Percentiles rank a stretch among this genome's conserved stretches.
phyloP scores from a whole-genome alignment of 2,329 filamentous ascomycete genomes.

The Biscogniauxia sp. region DNA sequence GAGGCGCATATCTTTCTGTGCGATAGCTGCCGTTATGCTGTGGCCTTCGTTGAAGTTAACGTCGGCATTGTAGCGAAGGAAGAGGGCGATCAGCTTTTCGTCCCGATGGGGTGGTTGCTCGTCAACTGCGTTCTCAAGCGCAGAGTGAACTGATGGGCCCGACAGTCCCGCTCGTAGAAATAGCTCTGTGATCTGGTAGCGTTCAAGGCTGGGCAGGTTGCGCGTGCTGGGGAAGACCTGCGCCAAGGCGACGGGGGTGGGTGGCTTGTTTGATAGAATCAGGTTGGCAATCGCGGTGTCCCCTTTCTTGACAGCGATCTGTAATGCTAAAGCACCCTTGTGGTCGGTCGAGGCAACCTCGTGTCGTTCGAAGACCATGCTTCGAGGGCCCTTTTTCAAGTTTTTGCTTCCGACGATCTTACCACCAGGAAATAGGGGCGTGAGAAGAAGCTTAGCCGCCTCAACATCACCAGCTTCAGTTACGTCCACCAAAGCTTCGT shows the following conservation, averaged over 20 bases:
- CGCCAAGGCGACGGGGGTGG: slow-evolving; percentile 46
- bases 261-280: slow-evolving; percentile 45
- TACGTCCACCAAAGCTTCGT: slow-evolving; percentile 51
- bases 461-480: slow-evolving; percentile 46
- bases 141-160: slow-evolving; percentile 45
- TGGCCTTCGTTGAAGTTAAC: slow-evolving; percentile 53
- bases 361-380: slow-evolving; percentile 41
- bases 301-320: slow-evolving; percentile 45
- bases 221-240: slow-evolving; percentile 48
- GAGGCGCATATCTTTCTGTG: slow-evolving; percentile 45
- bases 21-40: slow-evolving; percentile 47
- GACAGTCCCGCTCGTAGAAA: slow-evolving; percentile 50
- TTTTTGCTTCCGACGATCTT: slow-evolving; percentile 26
- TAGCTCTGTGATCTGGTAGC: slow-evolving; percentile 47
- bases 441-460: slow-evolving; percentile 49
- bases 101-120: slow-evolving; percentile 48
- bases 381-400: slow-evolving; percentile 29
- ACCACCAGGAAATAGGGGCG: slow-evolving; percentile 43
- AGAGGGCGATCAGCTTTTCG: slow-evolving; percentile 48
- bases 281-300: slow-evolving; percentile 43
- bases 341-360: slow-evolving; percentile 52
- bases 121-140: slow-evolving; percentile 52
- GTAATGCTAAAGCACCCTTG: slow-evolving; percentile 49
- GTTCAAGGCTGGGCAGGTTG: slow-evolving; percentile 40
- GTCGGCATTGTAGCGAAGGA: slow-evolving; percentile 52